Conservation (phyloP, 1,284 basidiomycete species). For the Trichosporon asahii region DNA sequence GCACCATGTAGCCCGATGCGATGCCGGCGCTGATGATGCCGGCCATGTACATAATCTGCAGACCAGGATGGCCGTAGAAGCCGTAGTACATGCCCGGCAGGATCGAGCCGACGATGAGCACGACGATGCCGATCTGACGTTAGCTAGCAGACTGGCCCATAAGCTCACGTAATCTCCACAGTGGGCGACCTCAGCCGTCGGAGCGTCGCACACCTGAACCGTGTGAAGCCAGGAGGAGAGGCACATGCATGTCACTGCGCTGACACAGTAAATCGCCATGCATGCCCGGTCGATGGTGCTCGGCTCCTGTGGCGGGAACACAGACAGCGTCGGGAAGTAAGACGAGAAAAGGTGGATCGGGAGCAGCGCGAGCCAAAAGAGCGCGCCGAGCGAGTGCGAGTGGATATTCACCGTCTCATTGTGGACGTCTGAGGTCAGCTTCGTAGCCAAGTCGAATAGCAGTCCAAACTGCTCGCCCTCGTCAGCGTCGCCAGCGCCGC, state of each 20-base stretch:
- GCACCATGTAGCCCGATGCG: constrained; percentile 57
- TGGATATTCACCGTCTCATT: constrained; percentile 92
- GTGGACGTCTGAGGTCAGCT: constrained; percentile 62
- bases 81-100: constrained; percentile 60
- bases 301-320: constrained; percentile 19
- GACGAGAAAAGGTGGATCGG: constrained; percentile 56
- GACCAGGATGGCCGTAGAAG: constrained; percentile 45
- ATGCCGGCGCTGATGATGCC: constrained; percentile 34
- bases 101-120: constrained; percentile 70
- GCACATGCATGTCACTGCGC: constrained; percentile 69
- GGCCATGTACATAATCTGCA: constrained; percentile 52
- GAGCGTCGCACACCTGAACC: constrained; percentile 67
- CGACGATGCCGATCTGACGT: constrained; percentile 56
- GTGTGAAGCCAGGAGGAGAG: constrained; percentile 76
- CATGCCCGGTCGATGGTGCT: constrained; percentile 59
- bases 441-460: no score
- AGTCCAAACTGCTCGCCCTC: neutral
- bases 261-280: constrained; percentile 66
- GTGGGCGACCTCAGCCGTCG: constrained; percentile 55
- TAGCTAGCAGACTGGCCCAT: neutral
- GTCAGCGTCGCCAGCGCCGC: neutral
- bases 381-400: constrained; percentile 72
- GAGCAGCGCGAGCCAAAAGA: constrained; percentile 63
- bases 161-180: constrained; percentile 50
- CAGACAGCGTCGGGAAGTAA: constrained; percentile 48